Base-by-base conservation (phyloP, 345 rosid species). In the Limnanthes douglasii region DNA sequence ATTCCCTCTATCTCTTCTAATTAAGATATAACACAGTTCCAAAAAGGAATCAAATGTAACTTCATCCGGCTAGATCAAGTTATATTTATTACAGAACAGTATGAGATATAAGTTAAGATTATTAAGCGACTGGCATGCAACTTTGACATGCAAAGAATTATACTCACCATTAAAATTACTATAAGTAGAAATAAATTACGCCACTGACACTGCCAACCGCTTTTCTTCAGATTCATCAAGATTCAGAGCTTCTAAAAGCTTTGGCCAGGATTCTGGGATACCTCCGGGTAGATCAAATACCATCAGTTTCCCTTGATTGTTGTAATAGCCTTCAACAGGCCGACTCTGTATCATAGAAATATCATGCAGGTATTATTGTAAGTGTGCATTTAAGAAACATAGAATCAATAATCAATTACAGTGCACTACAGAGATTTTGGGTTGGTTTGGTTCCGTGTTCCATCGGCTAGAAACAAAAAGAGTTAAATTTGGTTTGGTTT, bases 231-330 rank as follows among this genome's bases (percentile, higher is more conserved):
- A 66, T 12, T 78, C 90, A 18, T 80, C 94, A 32, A 83, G 82
- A 64, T 74, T 76, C 33, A 88, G 66, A 37, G 78, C 93, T 64
- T 78, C 73, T 48, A 83, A 72, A 57, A 88, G 60, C 80, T 75
- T 88, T 23, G 95, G 97, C 97, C 97, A 88, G 0, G 97, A 78
- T 55, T 78, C 93, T 0, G 80, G 93, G 52, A 88, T 83, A 45
- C 95, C 95, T 31, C 95, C 98, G 22, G 95, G 98, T 50, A 90
- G 60, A 29, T 72, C 64, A 27, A 90, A 90, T 62, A 79, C 95
- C 70, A 79, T 48, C 24, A 90, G 60, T 50, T 74, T 84, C 19
- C 79, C 94, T 38, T 46, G 65, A 38, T 23, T 63, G 10, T 71
- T 75, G 65, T 84, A 90, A 59, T 63, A 84, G 3, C 66, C 92